phyloP scores from a whole-genome alignment of 2,329 filamentous ascomycete species.

The Cladosporium sp. region DNA sequence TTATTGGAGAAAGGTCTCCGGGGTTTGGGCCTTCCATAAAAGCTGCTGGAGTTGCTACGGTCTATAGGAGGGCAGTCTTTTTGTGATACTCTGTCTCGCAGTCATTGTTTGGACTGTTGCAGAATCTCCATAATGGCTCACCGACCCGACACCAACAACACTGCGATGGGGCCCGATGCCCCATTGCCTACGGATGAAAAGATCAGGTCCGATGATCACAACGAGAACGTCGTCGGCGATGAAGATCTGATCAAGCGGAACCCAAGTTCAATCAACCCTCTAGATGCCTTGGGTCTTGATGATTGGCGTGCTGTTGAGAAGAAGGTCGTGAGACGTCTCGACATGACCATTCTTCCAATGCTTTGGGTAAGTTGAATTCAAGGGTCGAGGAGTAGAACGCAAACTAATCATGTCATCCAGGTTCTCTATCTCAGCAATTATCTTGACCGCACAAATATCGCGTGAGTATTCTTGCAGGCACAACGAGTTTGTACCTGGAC shows the following conservation, averaged over 20 bases:
- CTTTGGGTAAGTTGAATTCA: background rate
- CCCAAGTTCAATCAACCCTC: background rate
- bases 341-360: slow-evolving; percentile 7
- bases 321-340: slow-evolving; percentile 10
- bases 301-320: background rate
- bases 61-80: background rate
- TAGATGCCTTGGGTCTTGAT: slow-evolving; percentile 1
- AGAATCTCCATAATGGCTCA: background rate
- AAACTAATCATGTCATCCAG: background rate
- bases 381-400: background rate
- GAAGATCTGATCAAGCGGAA: background rate
- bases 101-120: background rate
- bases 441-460: slow-evolving; percentile 4
- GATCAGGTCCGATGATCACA: background rate
- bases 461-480: background rate
- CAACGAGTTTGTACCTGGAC: background rate
- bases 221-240: background rate
- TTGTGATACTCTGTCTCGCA: slow-evolving; percentile 2
- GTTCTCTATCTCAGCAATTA: background rate
- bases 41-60: background rate
- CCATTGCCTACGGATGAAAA: slow-evolving; percentile 4
- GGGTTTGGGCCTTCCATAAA: background rate
- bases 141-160: background rate
- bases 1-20: background rate
- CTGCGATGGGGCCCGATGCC: background rate